A percentile compares a stretch with the other conserved stretches of the same genome.
These are phyloP conservation scores for Basidioascus undulatus DNA, from an alignment of 768 basidiomycete species.

Conservation along the genomic window DNA sequence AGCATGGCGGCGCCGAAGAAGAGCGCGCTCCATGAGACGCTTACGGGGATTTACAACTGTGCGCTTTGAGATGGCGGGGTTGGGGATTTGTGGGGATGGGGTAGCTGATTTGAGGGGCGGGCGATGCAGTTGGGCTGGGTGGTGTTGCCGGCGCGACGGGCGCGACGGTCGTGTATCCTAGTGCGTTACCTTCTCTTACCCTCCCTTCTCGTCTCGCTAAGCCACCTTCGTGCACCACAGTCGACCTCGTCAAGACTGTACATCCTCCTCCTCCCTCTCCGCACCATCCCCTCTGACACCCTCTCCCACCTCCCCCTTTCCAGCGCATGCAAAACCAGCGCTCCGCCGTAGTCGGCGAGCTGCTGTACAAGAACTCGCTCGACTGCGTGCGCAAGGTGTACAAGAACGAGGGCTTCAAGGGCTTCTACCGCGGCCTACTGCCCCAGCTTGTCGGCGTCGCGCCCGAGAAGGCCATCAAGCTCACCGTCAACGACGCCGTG, in stretches of 20 bases:
- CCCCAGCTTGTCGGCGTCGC: constrained; percentile 89
- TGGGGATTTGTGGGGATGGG: too few relatives aligned
- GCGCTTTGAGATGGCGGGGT: too few relatives aligned
- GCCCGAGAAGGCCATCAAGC: constrained; percentile 91
- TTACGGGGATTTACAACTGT: too few relatives aligned
- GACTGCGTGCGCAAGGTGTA: constrained; percentile 89
- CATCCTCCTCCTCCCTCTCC: too few relatives aligned
- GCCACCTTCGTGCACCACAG: constrained; percentile 30
- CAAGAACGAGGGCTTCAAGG: constrained; percentile 71
- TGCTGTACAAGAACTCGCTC: constrained; percentile 84
- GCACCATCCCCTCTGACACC: too few relatives aligned
- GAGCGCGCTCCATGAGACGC: too few relatives aligned
- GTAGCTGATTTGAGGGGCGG: too few relatives aligned
- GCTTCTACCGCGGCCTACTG: constrained; percentile 92
- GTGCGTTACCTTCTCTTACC: constrained; percentile 22
- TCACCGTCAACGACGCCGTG: constrained; percentile 85
- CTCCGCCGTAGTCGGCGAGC: constrained; percentile 82
- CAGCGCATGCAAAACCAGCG: constrained; percentile 96
- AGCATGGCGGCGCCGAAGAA: too few relatives aligned
- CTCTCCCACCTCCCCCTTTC: too few relatives aligned
- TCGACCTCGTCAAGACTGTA: too few relatives aligned
- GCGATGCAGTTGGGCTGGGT: too few relatives aligned
- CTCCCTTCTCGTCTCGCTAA: constrained; percentile 29
- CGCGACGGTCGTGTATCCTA: constrained; percentile 94
- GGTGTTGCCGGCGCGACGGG: constrained; percentile 78